Base-by-base conservation (phyloP, 1,284 basidiomycete species). In the Rhodofomes roseus region DNA sequence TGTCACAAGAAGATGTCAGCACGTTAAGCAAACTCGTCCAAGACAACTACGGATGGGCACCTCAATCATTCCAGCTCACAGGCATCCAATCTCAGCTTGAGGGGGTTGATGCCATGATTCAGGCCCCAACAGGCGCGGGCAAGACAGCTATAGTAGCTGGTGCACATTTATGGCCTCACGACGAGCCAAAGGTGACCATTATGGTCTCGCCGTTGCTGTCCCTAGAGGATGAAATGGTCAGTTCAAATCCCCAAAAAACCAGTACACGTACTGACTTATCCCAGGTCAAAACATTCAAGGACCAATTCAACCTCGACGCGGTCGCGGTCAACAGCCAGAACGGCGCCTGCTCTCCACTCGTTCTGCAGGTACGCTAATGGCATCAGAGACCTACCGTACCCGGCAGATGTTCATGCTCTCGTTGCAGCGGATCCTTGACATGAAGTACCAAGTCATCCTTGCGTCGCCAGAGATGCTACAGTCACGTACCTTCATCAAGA, bases 381-480 rank as follows among this genome's bases (percentile, higher is more conserved):
- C 31, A 34, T 34, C n/a, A n/a, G n/a, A n/a, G n/a, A n/a, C n/a
- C n/a, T n/a, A n/a, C n/a, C n/a, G n/a, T n/a, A n/a, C n/a, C n/a
- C n/a, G n/a, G n/a, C n/a, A n/a, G n/a, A n/a, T n/a, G n/a, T n/a
- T n/a, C n/a, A n/a, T n/a, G n/a, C 34, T 36, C 34, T 36, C 34
- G 6, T 7, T 36, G n/a, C 37, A 77, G 76, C 64, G 70, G 5
- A 73, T 78, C 4, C 54, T 68, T 6, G 23, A 46, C 1, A 69
- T 71, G 1, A 62, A 73, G 41, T 72, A 68, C 55, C 73, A 73
- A 14, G 55, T 80, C 16, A 67, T 79, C 1, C 55, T 80, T 0
- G 60, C 77, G 29, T 79, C 71, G 0, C 77, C 77, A 0, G 77
- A 80, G 57, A 74, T 77, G 67, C 64, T 77, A 1, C 62, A 63